Percentiles rank a stretch among this genome's conserved stretches.
Evolutionary conservation across 257 asterid genomes (phyloP).

Genomic region (Cinchona pubescens): DNA sequence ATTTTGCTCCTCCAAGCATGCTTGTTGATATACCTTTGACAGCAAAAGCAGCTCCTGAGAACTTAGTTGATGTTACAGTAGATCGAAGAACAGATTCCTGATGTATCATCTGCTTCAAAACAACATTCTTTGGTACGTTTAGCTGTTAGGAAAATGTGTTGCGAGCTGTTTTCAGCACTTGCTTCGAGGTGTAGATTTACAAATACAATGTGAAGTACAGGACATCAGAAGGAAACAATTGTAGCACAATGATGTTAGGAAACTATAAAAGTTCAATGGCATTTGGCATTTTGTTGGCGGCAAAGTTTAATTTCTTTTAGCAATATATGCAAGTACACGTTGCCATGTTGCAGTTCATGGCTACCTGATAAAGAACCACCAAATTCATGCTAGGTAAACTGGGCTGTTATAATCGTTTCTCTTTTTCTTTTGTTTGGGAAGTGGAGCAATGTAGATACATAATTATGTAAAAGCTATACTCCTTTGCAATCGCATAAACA

Average conservation of each 20-base stretch:
- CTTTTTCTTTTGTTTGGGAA: not conserved
- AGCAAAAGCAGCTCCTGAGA: conserved; percentile 52
- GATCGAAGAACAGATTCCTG: conserved; percentile 63
- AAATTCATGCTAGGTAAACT: not conserved
- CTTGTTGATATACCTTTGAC: conserved; percentile 70
- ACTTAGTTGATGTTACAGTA: conserved; percentile 49
- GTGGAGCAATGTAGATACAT: not conserved
- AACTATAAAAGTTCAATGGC: not conserved
- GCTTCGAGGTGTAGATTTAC: conserved; percentile 7
- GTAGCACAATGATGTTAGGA: not conserved
- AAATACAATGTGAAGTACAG: not conserved
- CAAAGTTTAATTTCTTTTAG: no score
- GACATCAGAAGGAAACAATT: not conserved
- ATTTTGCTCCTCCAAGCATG: conserved; percentile 84
- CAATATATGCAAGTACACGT: no score
- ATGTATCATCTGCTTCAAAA: conserved; percentile 15
- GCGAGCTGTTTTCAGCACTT: conserved; percentile 4
- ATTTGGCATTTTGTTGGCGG: not conserved
- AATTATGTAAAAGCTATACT: no score
- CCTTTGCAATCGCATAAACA: no score
- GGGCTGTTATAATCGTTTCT: not conserved
- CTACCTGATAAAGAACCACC: not conserved
- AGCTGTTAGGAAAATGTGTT: conserved; percentile 2
- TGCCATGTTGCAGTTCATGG: not conserved
- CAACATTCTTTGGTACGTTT: conserved; percentile 18